A percentile compares a stretch with the other conserved stretches of the same genome.
Evolutionary conservation across 2,329 filamentous ascomycete genomes (phyloP).

Genomic region (Neodidymelliopsis sp.): DNA sequence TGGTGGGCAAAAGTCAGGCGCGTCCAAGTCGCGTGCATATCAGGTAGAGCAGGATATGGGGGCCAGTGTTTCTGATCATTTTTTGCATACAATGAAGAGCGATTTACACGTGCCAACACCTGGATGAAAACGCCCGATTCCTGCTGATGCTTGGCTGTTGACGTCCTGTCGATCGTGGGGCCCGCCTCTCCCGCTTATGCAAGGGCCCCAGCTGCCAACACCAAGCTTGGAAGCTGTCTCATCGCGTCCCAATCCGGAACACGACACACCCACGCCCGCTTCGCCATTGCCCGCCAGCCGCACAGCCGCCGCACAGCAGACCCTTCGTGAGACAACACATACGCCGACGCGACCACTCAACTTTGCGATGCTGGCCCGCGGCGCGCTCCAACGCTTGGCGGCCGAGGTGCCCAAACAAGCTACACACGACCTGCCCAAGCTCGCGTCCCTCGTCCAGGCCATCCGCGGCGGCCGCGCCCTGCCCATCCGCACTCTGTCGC

Average conservation of each 20-base stretch:
- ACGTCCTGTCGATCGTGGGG: conserved; percentile 12
- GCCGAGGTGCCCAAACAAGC: conserved; percentile 44
- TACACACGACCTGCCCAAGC: conserved; percentile 46
- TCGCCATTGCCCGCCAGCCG: conserved; percentile 28
- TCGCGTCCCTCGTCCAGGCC: conserved; percentile 41
- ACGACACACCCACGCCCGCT: conserved; percentile 18
- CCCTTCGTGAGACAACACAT: conserved; percentile 13
- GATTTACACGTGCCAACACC: background rate
- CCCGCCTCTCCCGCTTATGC: conserved; percentile 11
- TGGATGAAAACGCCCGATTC: background rate
- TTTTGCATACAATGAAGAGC: conserved; percentile 6
- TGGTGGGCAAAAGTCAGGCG: conserved; percentile 6
- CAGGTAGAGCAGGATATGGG: conserved; percentile 15
- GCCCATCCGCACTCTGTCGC: conserved; percentile 11
- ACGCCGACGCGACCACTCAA: conserved; percentile 5
- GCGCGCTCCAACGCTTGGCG: conserved; percentile 47
- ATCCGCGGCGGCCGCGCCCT: conserved; percentile 14
- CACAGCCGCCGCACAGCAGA: conserved; percentile 22
- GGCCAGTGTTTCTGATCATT: conserved; percentile 1
- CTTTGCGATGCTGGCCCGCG: conserved; percentile 45
- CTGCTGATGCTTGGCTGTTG: conserved; percentile 6
- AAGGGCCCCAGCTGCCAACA: conserved; percentile 16
- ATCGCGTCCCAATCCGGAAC: conserved; percentile 21
- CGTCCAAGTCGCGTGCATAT: conserved; percentile 11
- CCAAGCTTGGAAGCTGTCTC: conserved; percentile 19